Evolutionary conservation across 2,329 filamentous ascomycete genomes (phyloP).

Genomic region (Penicillium sp.): DNA sequence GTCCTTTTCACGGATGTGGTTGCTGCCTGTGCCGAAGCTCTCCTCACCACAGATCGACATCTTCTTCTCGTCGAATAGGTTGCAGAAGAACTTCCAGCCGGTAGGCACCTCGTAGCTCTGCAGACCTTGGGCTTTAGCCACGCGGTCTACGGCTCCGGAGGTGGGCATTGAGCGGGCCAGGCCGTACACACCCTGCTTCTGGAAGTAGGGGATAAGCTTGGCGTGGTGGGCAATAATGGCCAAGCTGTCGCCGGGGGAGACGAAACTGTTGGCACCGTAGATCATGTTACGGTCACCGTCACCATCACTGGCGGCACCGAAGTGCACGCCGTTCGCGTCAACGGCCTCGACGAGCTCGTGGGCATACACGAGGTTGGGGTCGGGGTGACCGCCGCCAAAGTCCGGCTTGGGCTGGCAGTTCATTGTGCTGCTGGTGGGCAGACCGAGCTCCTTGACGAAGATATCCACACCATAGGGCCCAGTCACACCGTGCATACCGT

Average conservation of each 20-base stretch:
- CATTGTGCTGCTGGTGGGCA: conserved; percentile 73
- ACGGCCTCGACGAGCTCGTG: conserved; percentile 92
- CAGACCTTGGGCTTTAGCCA: conserved; percentile 90
- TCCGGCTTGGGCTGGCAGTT: conserved; percentile 91
- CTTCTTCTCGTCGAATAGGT: conserved; percentile 89
- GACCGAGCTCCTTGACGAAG: conserved; percentile 88
- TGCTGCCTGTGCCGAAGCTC: conserved; percentile 95
- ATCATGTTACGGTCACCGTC: conserved; percentile 99
- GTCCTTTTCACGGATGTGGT: conserved; percentile 99
- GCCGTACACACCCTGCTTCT: conserved; percentile 93
- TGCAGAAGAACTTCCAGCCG: conserved; percentile 99
- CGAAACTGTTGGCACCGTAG: conserved; percentile 93
- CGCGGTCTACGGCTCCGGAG: conserved; percentile 89
- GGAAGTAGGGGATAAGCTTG: conserved; percentile 95
- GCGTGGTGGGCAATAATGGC: conserved; percentile 98
- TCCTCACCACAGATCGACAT: conserved; percentile 98
- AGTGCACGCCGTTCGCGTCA: conserved; percentile 86
- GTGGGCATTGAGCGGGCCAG: conserved; percentile 98
- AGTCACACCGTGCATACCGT: conserved; percentile 90
- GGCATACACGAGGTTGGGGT: conserved; percentile 96
- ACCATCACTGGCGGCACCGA: conserved; percentile 93
- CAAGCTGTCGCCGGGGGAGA: conserved; percentile 93
- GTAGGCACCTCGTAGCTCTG: conserved; percentile 95
- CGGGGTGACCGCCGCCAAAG: conserved; percentile 95
- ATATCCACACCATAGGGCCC: conserved; percentile 93